A percentile compares a stretch with the other conserved stretches of the same genome.
Conservation (phyloP, 495 filamentous ascomycete species). For the Aspergillus taichungensis region DNA sequence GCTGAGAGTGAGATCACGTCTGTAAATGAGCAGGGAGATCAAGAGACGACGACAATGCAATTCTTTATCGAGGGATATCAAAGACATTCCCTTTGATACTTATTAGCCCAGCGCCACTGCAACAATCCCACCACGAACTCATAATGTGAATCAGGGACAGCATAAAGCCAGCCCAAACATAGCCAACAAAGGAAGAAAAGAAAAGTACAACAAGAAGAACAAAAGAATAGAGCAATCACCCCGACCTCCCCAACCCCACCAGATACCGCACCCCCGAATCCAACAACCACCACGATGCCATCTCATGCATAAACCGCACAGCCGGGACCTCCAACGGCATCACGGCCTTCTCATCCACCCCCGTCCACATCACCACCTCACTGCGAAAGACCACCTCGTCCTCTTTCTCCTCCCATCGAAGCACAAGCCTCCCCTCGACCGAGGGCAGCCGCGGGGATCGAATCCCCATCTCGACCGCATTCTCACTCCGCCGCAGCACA, state of each 20-base stretch:
- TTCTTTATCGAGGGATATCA: no score
- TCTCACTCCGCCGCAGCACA: slow-evolving; percentile 13
- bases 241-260: slow-evolving; percentile 9
- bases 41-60: no score
- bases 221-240: not conserved
- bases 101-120: no score
- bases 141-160: no score
- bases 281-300: slow-evolving; percentile 32
- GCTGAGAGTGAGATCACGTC: no score
- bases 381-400: slow-evolving; percentile 19
- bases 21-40: no score
- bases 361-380: slow-evolving; percentile 31
- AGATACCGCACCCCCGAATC: slow-evolving; percentile 31
- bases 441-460: slow-evolving; percentile 5
- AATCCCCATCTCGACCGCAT: slow-evolving; percentile 28
- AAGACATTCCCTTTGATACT: no score
- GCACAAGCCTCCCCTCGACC: slow-evolving; percentile 19
- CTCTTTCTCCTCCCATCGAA: slow-evolving; percentile 15
- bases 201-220: not conserved
- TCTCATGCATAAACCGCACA: slow-evolving; percentile 26
- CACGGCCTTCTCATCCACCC: slow-evolving; percentile 7
- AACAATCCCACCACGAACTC: no score
- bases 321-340: slow-evolving; percentile 26
- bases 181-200: slow-evolving; percentile 1
- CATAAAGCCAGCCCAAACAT: not conserved